Percentiles rank a stretch among this genome's conserved stretches.
Evolutionary conservation across 1,284 basidiomycete species (phyloP).

Genomic region (Boletus sp.): DNA sequence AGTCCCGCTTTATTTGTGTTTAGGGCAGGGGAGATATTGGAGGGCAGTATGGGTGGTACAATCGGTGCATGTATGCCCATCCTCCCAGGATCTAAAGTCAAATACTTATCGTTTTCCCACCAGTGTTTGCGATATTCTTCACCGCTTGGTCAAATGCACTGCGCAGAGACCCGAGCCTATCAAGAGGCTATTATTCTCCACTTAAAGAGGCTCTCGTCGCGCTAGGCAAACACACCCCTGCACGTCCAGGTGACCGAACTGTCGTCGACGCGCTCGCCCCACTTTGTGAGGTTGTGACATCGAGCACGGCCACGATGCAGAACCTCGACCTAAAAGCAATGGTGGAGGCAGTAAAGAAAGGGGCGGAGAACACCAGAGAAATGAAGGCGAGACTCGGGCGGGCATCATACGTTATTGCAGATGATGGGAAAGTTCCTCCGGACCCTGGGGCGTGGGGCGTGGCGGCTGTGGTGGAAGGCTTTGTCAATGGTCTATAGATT

Average conservation of each 20-base stretch:
- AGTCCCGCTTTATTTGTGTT: slow-evolving; percentile 11
- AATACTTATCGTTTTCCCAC: neutral
- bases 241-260: slow-evolving; percentile 51
- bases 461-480: slow-evolving; percentile 37
- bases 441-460: slow-evolving; percentile 57
- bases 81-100: too few relatives aligned
- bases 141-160: slow-evolving; percentile 34
- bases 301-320: neutral
- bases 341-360: slow-evolving; percentile 37
- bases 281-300: slow-evolving; percentile 34
- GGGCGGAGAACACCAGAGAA: slow-evolving; percentile 45
- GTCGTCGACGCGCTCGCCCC: slow-evolving; percentile 51
- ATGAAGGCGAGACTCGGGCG: slow-evolving; percentile 48
- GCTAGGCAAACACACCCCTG: slow-evolving; percentile 46
- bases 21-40: slow-evolving; percentile 13
- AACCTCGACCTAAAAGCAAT: slow-evolving; percentile 21
- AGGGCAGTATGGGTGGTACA: slow-evolving; percentile 17
- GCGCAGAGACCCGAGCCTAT: neutral
- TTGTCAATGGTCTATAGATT: slow-evolving; percentile 11
- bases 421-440: slow-evolving; percentile 31
- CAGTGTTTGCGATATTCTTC: slow-evolving; percentile 54
- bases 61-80: slow-evolving; percentile 17
- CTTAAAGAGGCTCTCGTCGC: slow-evolving; percentile 30
- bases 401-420: slow-evolving; percentile 44
- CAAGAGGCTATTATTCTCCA: neutral